Percentiles rank a stretch among this genome's conserved stretches.
Evolutionary conservation across 768 basidiomycete genomes (phyloP).

Genomic region (Mycena filopes): DNA sequence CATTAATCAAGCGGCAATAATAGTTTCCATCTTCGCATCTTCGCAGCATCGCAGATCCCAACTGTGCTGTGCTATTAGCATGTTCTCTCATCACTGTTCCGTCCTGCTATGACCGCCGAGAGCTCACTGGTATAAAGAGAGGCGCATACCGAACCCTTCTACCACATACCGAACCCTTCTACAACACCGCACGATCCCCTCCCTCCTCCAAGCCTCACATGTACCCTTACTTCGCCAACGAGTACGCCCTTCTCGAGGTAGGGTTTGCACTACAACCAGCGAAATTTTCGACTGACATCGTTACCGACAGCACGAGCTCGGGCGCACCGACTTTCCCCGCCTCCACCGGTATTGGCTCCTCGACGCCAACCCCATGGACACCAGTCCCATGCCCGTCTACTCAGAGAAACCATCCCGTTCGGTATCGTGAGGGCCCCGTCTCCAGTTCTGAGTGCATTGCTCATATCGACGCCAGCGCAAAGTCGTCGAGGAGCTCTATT

Average conservation of each 20-base stretch:
- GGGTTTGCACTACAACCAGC: neutral
- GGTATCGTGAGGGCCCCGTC: slow-evolving; percentile 12
- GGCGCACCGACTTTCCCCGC: slow-evolving; percentile 1
- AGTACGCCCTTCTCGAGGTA: slow-evolving; percentile 26
- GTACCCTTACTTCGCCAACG: slow-evolving; percentile 24
- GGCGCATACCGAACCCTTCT: neutral
- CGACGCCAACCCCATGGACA: neutral
- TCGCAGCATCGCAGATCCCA: slow-evolving; percentile 13
- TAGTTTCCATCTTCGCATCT: slow-evolving; percentile 11
- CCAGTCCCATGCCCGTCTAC: neutral
- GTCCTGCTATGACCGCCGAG: slow-evolving; percentile 7
- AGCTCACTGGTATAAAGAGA: slow-evolving; percentile 9
- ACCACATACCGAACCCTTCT: neutral
- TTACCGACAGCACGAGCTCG: slow-evolving; percentile 18
- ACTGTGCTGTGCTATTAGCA: neutral
- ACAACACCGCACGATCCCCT: neutral
- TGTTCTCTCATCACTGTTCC: slow-evolving; percentile 1
- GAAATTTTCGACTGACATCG: neutral
- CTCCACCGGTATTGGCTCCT: slow-evolving; percentile 1
- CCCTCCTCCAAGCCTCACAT: neutral
- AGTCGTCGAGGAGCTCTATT: slow-evolving; percentile 2
- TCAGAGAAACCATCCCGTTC: slow-evolving; percentile 10
- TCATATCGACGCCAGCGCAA: neutral
- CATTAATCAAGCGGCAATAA: slow-evolving; percentile 12
- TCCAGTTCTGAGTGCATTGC: neutral